phyloP scores from a whole-genome alignment of 2,329 filamentous ascomycete species.

The Ophiocordyceps camponoti-rufipedis region DNA sequence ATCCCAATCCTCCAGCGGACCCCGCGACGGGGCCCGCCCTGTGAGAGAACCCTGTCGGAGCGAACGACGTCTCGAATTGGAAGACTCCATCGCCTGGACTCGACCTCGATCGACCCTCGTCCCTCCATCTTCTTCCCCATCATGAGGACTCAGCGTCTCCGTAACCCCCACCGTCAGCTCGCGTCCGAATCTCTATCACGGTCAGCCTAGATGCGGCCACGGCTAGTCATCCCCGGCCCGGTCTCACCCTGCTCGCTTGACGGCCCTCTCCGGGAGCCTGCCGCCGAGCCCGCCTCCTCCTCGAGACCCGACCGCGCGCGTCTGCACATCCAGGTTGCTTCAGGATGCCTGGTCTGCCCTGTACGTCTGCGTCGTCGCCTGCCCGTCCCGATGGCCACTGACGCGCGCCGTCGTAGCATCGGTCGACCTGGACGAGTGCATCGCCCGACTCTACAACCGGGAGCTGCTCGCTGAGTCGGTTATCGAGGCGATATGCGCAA shows the following conservation, averaged over 20 bases:
- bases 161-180: not conserved
- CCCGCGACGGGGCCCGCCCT: not conserved
- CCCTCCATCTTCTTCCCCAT: not conserved
- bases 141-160: not conserved
- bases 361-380: not conserved
- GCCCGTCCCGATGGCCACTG: not conserved
- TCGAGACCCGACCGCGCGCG: not conserved
- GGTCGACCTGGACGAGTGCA: constrained; percentile 97
- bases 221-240: constrained; percentile 1
- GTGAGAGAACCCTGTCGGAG: not conserved
- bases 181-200: constrained; percentile 5
- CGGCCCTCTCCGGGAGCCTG: not conserved
- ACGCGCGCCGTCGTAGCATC: constrained; percentile 65
- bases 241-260: not conserved
- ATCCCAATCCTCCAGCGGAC: too few relatives aligned
- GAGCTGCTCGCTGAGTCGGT: constrained; percentile 94
- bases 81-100: not conserved
- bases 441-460: constrained; percentile 89
- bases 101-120: not conserved
- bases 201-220: constrained; percentile 8
- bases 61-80: not conserved
- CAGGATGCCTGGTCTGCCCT: constrained; percentile 2
- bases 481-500: constrained; percentile 97
- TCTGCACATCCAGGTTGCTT: not conserved
- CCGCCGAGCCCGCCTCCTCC: not conserved